These are phyloP conservation scores for Actinomortierella wolfii DNA, from an alignment of 371 early-diverging fungal species.

Conservation along the genomic window DNA sequence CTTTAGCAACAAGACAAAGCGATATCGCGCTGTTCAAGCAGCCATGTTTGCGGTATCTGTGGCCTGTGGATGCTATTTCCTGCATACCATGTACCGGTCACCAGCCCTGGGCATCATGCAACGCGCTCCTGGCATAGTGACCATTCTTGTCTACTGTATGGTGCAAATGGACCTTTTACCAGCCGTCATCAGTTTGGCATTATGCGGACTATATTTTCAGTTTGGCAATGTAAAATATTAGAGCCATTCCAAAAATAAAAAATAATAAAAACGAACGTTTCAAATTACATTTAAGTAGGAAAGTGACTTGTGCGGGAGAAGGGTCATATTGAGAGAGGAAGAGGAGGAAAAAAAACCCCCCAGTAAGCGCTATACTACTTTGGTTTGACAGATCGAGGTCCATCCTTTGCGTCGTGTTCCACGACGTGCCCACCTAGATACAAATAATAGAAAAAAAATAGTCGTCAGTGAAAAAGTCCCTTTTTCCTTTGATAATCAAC, in stretches of 20 bases:
- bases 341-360: neutral
- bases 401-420: conserved; percentile 43
- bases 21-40: conserved; percentile 45
- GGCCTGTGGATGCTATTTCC: conserved; percentile 54
- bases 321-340: neutral
- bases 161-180: conserved; percentile 62
- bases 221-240: conserved; percentile 49
- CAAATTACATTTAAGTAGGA: too few species aligned
- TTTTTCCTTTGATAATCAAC: too few species aligned
- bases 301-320: neutral
- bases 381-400: conserved; percentile 39
- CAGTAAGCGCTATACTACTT: conserved; percentile 6
- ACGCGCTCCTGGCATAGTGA: conserved; percentile 65
- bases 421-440: conserved; percentile 34
- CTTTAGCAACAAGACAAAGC: conserved; percentile 57
- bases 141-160: conserved; percentile 63
- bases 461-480: too few species aligned
- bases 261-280: neutral
- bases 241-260: neutral
- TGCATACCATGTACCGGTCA: conserved; percentile 58
- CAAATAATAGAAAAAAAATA: neutral
- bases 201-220: conserved; percentile 58
- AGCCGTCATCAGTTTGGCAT: conserved; percentile 51
- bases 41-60: conserved; percentile 52
- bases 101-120: conserved; percentile 69